Conservation (phyloP, 2,329 filamentous ascomycete species). For the Blastomyces gilchristii region DNA sequence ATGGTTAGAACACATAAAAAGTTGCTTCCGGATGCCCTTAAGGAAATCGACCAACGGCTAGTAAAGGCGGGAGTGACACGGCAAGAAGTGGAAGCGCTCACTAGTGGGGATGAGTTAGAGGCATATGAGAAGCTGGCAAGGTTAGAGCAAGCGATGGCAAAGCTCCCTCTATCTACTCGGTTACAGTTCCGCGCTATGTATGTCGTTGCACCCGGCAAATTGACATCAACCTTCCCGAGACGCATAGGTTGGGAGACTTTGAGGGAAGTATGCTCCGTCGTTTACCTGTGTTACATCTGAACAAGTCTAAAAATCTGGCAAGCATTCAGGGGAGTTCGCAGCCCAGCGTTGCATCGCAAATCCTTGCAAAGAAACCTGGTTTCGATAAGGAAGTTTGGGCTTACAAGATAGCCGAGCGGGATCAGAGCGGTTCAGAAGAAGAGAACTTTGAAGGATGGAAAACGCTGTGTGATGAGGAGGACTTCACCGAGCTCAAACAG, state of each 20-base stretch:
- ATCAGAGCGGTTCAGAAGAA: background rate
- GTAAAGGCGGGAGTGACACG: conserved; percentile 8
- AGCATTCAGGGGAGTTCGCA: background rate
- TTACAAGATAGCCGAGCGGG: conserved; percentile 10
- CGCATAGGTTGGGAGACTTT: conserved; percentile 10
- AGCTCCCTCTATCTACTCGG: background rate
- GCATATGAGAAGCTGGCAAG: conserved; percentile 12
- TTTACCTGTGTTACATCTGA: conserved; percentile 3
- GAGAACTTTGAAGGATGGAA: conserved; percentile 8
- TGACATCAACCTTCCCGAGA: conserved; percentile 9
- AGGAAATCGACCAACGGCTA: conserved; percentile 11
- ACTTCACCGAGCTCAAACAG: conserved; percentile 10
- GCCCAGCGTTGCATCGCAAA: no score
- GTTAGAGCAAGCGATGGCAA: conserved; percentile 7
- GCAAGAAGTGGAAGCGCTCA: conserved; percentile 11
- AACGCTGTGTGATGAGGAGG: conserved; percentile 8
- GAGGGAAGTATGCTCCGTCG: conserved; percentile 6
- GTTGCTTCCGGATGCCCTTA: conserved; percentile 11
- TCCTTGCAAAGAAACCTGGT: background rate
- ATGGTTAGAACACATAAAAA: conserved; percentile 11
- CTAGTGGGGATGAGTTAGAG: conserved; percentile 7
- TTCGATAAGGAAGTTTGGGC: conserved; percentile 6
- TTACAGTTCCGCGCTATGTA: conserved; percentile 12
- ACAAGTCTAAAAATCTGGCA: background rate
- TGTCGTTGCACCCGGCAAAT: conserved; percentile 3